These are phyloP conservation scores for Zygnema cylindricum DNA, from an alignment of 139 green algal species.

Conservation along the genomic window DNA sequence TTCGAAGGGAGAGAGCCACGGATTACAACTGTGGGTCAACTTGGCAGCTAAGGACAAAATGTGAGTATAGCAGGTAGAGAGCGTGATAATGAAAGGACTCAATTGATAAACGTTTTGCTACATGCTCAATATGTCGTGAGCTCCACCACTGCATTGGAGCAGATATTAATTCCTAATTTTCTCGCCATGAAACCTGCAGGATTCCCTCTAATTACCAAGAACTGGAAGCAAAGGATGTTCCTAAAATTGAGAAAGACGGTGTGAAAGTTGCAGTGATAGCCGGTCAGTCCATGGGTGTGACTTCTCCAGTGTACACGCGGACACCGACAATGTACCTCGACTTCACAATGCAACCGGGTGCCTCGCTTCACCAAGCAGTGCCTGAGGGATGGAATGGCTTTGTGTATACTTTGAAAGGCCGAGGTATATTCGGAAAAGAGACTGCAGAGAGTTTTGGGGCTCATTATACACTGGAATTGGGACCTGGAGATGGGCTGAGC, in stretches of 20 bases:
- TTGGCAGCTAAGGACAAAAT: conserved; percentile 66
- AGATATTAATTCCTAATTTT: background rate
- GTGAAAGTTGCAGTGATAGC: conserved; percentile 61
- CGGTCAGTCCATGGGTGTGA: conserved; percentile 47
- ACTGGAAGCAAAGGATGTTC: conserved; percentile 53
- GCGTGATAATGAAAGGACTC: background rate
- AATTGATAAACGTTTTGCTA: background rate
- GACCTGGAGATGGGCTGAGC: conserved; percentile 49
- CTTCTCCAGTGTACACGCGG: conserved; percentile 59
- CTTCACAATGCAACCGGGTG: conserved; percentile 54
- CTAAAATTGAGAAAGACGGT: conserved; percentile 53
- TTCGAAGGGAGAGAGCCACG: conserved; percentile 19
- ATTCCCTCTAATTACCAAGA: conserved; percentile 63
- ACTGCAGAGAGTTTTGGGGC: background rate
- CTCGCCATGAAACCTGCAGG: background rate
- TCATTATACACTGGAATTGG: conserved; percentile 55
- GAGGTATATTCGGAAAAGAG: conserved; percentile 16
- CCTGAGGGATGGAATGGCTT: conserved; percentile 58
- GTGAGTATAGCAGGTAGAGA: conserved; percentile 16
- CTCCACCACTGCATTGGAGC: background rate
- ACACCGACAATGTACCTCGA: conserved; percentile 63
- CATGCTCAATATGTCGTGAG: background rate
- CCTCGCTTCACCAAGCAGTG: conserved; percentile 36
- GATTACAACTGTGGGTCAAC: conserved; percentile 69
- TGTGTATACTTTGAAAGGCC: conserved; percentile 50